Evolutionary conservation across 106 monocot species (phyloP).

Genomic region (Chionographis japonica): DNA sequence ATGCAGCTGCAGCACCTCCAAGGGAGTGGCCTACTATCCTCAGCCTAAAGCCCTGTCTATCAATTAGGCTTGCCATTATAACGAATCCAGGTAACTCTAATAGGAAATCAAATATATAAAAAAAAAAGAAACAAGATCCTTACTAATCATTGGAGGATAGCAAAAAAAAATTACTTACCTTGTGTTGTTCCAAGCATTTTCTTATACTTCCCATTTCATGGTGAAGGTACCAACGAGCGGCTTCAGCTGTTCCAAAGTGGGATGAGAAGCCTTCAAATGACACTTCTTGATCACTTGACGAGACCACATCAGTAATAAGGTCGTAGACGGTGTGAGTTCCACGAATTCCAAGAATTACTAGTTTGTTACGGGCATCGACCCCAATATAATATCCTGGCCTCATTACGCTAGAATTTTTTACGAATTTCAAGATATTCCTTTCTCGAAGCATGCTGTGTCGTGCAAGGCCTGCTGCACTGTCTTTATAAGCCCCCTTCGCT

Average conservation of each 20-base stretch:
- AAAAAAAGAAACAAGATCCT: no score
- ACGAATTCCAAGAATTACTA: constrained; percentile 88
- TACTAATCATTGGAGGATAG: no score
- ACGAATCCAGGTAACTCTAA: neutral
- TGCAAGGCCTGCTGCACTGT: constrained; percentile 58
- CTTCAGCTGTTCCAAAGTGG: constrained; percentile 94
- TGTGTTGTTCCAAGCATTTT: constrained; percentile 72
- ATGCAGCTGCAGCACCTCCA: constrained; percentile 90
- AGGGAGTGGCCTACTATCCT: constrained; percentile 94
- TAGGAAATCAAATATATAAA: neutral
- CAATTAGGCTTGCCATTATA: constrained; percentile 5
- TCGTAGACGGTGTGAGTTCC: constrained; percentile 96
- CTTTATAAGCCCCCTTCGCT: constrained; percentile 89
- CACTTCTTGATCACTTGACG: constrained; percentile 65
- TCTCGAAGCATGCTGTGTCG: constrained; percentile 88
- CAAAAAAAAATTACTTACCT: constrained; percentile 26
- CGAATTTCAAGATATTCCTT: constrained; percentile 82
- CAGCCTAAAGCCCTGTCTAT: constrained; percentile 68
- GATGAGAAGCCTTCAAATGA: constrained; percentile 76
- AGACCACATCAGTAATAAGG: constrained; percentile 78
- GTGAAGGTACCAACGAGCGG: constrained; percentile 82
- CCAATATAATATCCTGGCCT: constrained; percentile 95
- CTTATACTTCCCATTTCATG: constrained; percentile 72
- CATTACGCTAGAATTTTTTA: constrained; percentile 85
- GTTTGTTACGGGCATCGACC: constrained; percentile 67